Evolutionary conservation across 805 yeast genomes (phyloP).

Genomic region (Candida ipomoeae): DNA sequence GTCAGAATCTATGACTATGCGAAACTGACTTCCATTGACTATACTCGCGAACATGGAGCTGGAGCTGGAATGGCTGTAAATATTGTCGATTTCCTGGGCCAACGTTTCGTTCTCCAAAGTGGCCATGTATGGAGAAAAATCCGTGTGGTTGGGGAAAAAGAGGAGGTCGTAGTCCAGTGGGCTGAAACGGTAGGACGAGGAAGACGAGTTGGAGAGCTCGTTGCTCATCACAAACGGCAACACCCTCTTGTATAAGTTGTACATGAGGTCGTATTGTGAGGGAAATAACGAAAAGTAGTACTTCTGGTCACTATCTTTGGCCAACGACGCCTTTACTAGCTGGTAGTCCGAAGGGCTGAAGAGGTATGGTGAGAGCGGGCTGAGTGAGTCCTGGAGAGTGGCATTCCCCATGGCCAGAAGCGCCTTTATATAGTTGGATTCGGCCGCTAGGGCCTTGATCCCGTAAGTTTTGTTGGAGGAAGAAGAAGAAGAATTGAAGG

Average conservation of each 20-base stretch:
- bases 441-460: neutral
- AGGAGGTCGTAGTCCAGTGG: constrained; percentile 19
- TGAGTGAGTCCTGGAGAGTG: constrained; percentile 25
- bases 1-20: constrained; percentile 32
- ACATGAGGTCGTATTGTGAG: constrained; percentile 24
- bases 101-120: constrained; percentile 1
- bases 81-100: neutral
- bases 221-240: constrained; percentile 24
- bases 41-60: constrained; percentile 1
- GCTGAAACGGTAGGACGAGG: constrained; percentile 22
- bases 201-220: constrained; percentile 16
- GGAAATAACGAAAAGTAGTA: constrained; percentile 25
- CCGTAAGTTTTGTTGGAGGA: neutral
- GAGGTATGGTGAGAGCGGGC: constrained; percentile 16
- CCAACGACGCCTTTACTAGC: neutral
- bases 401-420: constrained; percentile 25
- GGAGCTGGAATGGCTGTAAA: neutral
- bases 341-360: constrained; percentile 27
- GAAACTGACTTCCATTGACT: constrained; percentile 21
- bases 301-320: neutral
- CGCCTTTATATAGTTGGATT: constrained; percentile 1
- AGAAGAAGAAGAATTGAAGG: neutral
- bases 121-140: constrained; percentile 11
- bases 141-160: constrained; percentile 10
- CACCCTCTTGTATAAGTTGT: constrained; percentile 25